Evolutionary conservation across 2,329 filamentous ascomycete species (phyloP).

Genomic region (Talaromyces verruculosus): DNA sequence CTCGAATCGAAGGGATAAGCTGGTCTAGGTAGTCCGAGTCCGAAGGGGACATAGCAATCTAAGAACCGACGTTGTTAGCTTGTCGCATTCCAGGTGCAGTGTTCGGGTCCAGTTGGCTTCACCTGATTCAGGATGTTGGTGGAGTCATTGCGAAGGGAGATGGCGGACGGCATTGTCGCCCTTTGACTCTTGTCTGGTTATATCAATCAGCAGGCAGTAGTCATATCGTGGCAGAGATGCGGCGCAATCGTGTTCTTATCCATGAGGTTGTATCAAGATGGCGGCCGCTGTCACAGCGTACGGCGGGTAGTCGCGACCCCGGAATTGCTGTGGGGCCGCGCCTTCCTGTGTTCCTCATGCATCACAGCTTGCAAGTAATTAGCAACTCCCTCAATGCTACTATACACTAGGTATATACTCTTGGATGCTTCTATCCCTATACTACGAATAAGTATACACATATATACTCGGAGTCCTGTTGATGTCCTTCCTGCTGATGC

Average conservation of each 20-base stretch:
- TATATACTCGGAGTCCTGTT: background rate
- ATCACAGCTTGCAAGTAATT: background rate
- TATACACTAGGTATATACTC: too few species aligned
- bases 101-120: conserved; percentile 19
- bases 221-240: background rate
- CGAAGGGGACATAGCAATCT: conserved; percentile 91
- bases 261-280: background rate
- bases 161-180: conserved; percentile 37
- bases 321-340: conserved; percentile 12
- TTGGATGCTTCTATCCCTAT: background rate
- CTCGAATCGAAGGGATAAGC: conserved; percentile 88
- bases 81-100: conserved; percentile 6
- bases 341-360: background rate
- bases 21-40: conserved; percentile 95
- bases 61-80: conserved; percentile 23
- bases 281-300: background rate
- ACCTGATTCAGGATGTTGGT: conserved; percentile 44
- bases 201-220: background rate
- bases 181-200: background rate
- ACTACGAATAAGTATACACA: background rate
- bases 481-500: background rate
- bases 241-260: background rate
- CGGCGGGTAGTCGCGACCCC: conserved; percentile 11
- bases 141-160: conserved; percentile 37
- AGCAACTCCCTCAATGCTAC: background rate